These are phyloP conservation scores for Tetrahymena malaccensis DNA, from an alignment of 73 alveolate genomes.

Conservation along the genomic window DNA sequence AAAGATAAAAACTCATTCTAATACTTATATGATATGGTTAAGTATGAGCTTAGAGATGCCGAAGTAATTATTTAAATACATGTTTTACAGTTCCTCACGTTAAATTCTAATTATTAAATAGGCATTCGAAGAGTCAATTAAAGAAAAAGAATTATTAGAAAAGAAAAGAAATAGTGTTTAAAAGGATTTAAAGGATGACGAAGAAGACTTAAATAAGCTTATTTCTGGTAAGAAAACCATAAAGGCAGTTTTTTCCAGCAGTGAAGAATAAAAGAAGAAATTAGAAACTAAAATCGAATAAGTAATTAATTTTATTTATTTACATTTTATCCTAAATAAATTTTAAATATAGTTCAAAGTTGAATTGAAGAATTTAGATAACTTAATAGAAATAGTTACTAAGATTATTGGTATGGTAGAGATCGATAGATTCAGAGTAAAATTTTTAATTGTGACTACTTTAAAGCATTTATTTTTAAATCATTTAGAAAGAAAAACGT, in stretches of 20 bases:
- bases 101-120: not conserved
- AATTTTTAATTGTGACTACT: not conserved
- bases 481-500: not conserved
- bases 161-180: not conserved
- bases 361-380: not conserved
- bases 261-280: not conserved
- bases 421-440: not conserved
- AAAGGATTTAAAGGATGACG: constrained; percentile 17
- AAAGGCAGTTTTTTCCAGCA: constrained; percentile 17
- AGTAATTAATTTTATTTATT: not conserved
- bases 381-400: not conserved
- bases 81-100: not conserved
- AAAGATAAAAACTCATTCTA: not conserved
- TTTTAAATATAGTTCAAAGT: not conserved
- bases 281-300: not conserved
- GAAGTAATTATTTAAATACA: not conserved
- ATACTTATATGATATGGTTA: not conserved
- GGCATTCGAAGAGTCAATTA: not conserved
- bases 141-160: not conserved
- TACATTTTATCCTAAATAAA: not conserved
- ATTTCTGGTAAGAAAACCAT: constrained; percentile 36
- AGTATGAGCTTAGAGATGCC: not conserved
- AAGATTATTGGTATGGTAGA: not conserved
- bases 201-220: constrained; percentile 16
- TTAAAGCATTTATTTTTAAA: not conserved